phyloP scores from a whole-genome alignment of 31 red algal genomes.

The Porphyra umbilicalis region DNA sequence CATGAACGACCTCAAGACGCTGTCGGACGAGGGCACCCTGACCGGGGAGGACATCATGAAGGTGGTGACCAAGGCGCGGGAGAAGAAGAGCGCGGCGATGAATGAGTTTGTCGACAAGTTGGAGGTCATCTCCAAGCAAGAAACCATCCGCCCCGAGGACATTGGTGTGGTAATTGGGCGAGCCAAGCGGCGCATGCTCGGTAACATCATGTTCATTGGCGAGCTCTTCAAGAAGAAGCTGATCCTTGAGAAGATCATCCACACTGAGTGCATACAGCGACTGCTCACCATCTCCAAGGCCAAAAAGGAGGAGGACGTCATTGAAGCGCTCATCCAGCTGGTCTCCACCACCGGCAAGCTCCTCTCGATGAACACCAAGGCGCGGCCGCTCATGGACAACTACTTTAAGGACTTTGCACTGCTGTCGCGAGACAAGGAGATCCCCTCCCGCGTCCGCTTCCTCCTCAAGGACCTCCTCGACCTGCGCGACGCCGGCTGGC shows the following conservation, averaged over 20 bases:
- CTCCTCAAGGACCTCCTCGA: slow-evolving; percentile 94
- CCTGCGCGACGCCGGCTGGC: slow-evolving; percentile 75
- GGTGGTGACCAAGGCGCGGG: background rate
- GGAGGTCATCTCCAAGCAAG: background rate
- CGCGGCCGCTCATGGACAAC: slow-evolving; percentile 18
- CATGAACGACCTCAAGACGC: background rate
- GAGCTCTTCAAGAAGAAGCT: slow-evolving; percentile 89
- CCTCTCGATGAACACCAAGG: slow-evolving; percentile 38
- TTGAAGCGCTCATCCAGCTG: slow-evolving; percentile 89
- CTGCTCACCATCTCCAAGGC: slow-evolving; percentile 43
- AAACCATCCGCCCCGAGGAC: background rate
- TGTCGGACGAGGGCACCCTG: background rate
- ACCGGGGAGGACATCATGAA: background rate
- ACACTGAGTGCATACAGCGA: slow-evolving; percentile 57
- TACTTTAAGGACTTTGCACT: slow-evolving; percentile 45
- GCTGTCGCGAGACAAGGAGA: slow-evolving; percentile 33
- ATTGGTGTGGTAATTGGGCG: background rate
- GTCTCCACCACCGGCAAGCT: slow-evolving; percentile 79
- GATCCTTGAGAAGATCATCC: slow-evolving; percentile 71
- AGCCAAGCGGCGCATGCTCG: slow-evolving; percentile 94
- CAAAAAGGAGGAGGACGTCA: slow-evolving; percentile 78
- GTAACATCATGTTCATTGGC: slow-evolving; percentile 92
- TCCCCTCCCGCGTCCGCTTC: slow-evolving; percentile 87
- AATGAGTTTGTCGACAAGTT: background rate
- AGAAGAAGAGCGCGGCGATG: background rate